Base-by-base conservation (phyloP, 768 basidiomycete genomes). In the Pilatotrama ljubarskyi region DNA sequence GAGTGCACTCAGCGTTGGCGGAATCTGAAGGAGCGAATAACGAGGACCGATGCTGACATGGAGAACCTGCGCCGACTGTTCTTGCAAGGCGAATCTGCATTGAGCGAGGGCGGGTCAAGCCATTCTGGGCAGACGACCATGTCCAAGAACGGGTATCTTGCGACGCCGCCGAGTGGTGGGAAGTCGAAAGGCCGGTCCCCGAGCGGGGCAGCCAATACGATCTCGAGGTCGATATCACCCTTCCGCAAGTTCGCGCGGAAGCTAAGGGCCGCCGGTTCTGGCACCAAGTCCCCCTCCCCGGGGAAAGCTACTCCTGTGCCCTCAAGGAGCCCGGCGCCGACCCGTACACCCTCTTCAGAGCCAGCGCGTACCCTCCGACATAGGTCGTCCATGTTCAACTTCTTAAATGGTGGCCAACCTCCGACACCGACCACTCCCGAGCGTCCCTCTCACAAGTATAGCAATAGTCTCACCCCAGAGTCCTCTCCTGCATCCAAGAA, bases 1-100 rank as follows among this genome's bases (percentile, higher is more conserved):
- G 95, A 97, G 68, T 93, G 93, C 62, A 89, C 88, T 18, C 85
- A 90, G 65, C 82, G 93, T 49, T 97, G 94, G 94, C 82, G 82
- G 61, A 86, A 82, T 64, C 77, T 97, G 35, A 82, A 82, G 62
- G 91, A 93, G 55, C 84, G 91, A 51, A 93, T 97, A 66, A 69
- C 81, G 20, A 79, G 90, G 57, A 91, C 92, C 11, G 93, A 95
- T 65, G 74, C 78, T 25, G 93, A 95, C 63, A 91, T 97, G 90
- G 87, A 88, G 61, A 77, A 70, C 56, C 83, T 85, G 2, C 85
- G 86, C 56, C 85, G 81, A 60, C 73, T 86, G 36, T 76, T 92
- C 35, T 65, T 81, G 36, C 83, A 82, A 40, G 80, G 51, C 26
- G 59, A 62, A n/a, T 47, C 60, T 7, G 57, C 80, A 26, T 80